These are phyloP conservation scores for Closterium sp. DNA, from an alignment of 139 green algal genomes.

Conservation along the genomic window DNA sequence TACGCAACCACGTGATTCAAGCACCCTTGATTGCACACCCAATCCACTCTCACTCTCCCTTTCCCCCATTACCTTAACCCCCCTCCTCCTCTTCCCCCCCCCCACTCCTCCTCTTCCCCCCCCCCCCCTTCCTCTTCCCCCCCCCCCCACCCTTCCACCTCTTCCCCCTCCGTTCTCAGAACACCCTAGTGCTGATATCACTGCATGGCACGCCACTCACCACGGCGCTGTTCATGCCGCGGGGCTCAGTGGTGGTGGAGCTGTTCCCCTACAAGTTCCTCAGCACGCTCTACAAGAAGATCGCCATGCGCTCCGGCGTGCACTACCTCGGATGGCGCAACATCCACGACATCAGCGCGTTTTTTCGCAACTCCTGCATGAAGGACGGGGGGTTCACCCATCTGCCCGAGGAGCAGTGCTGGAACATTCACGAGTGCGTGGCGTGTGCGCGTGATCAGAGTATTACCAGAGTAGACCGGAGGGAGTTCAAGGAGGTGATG, in stretches of 20 bases:
- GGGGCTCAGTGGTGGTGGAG: constrained; percentile 4
- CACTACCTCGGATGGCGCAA: not conserved
- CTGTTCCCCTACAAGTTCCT: constrained; percentile 4
- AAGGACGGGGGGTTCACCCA: not conserved
- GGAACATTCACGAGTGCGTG: not conserved
- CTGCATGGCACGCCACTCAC: not conserved
- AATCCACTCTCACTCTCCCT: too few relatives aligned
- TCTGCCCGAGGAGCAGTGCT: not conserved
- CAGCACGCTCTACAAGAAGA: constrained; percentile 3
- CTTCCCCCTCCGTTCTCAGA: not conserved
- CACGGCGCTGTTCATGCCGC: constrained; percentile 4
- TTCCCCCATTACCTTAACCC: too few relatives aligned
- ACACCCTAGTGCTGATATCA: not conserved
- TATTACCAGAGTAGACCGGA: not conserved
- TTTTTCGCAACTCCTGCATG: not conserved
- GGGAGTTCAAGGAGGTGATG: not conserved
- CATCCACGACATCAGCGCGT: not conserved
- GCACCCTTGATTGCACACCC: not conserved
- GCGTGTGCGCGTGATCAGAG: not conserved
- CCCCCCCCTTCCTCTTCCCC: not conserved
- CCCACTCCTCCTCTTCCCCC: too few relatives aligned
- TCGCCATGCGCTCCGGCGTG: not conserved
- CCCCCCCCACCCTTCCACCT: not conserved
- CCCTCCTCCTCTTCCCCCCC: too few relatives aligned
- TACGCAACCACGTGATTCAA: not conserved